Conservation (phyloP, 1,284 basidiomycete species). For the Stereum hirsutum region DNA sequence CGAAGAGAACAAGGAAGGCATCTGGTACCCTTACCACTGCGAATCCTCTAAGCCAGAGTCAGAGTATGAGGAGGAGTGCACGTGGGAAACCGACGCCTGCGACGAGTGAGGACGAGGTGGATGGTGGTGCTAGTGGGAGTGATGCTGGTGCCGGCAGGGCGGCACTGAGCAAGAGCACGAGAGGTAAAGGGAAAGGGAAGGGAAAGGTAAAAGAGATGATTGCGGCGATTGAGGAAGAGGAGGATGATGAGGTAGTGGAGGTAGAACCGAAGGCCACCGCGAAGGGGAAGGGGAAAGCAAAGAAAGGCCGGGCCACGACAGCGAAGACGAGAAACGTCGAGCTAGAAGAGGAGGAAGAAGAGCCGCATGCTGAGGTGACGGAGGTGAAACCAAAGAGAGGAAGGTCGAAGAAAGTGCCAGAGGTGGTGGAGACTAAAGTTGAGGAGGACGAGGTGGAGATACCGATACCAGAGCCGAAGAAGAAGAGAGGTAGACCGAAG, state of each 20-base stretch:
- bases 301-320: slow-evolving; percentile 2
- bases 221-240: slow-evolving; percentile 22
- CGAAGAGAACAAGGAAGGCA: too few species aligned
- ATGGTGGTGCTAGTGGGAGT: slow-evolving; percentile 11
- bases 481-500: not conserved
- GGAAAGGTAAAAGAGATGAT: slow-evolving; percentile 20
- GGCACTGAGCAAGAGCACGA: slow-evolving; percentile 13
- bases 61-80: slow-evolving; percentile 5
- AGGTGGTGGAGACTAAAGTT: slow-evolving; percentile 2
- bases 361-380: slow-evolving; percentile 12
- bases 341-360: slow-evolving; percentile 9
- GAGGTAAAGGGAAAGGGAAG: slow-evolving; percentile 17
- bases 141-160: slow-evolving; percentile 5
- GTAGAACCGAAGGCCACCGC: slow-evolving; percentile 8
- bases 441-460: slow-evolving; percentile 5
- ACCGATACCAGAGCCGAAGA: not conserved
- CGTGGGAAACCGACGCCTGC: too few species aligned
- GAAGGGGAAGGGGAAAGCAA: slow-evolving; percentile 6
- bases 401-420: slow-evolving; percentile 5
- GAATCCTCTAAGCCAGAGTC: slow-evolving; percentile 4
- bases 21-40: slow-evolving; percentile 3
- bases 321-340: slow-evolving; percentile 4
- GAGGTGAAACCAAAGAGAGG: slow-evolving; percentile 3
- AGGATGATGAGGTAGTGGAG: slow-evolving; percentile 16
- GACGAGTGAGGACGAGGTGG: too few species aligned